Evolutionary conservation across 371 early-diverging fungal genomes (phyloP), one percentile per base, ranked within the genome.

Genomic region (Nematocida ausubeli): DNA sequence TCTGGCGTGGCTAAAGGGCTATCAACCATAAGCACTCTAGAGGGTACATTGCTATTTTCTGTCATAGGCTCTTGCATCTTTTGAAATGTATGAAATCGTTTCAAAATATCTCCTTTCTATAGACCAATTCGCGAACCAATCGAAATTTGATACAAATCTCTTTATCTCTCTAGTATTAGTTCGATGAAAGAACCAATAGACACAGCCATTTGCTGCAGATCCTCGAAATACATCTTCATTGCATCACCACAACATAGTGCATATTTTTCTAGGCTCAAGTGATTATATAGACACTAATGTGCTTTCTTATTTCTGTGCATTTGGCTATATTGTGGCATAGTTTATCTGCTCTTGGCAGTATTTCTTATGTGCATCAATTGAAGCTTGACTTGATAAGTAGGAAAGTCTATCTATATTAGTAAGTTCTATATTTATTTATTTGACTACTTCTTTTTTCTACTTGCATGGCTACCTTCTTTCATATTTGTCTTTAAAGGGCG

Each of bases 1-100:
- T 75, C 78, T 19, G 78, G 78, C 19, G 65, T 65, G 12, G 52
- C 66, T 42, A 75, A 39, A 9, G 78, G 78, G 34, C 78, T 75
- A 32, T 75, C 78, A 24, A 75, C 54, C 7, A 75, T 66, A 19
- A 75, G 56, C 26, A 75, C 78, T 39, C 47, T 30, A 12, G 78
- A 28, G 6, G 63, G 78, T 24, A 37, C 58, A 68, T 32, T 40
- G 34, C 24, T 64, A 19, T 66, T 55, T 55, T 75, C 67, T 64
- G 19, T 35, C 42, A 66, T 75, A 47, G 50, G 28, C 9, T 55
- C 56, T 66, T 28, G 28, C 78, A 75, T 75, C 24, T 55, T 67
- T 47, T 35, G 9, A 22, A 44, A 40, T 58, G 19, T 28, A 26
- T 30, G 65, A 64, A 64, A 42, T 64, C 16, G 65, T 64, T 64